Evolutionary conservation across 2,329 filamentous ascomycete genomes (phyloP), one percentile per base, ranked within the genome.

Genomic region (Penicillium verrucosum): DNA sequence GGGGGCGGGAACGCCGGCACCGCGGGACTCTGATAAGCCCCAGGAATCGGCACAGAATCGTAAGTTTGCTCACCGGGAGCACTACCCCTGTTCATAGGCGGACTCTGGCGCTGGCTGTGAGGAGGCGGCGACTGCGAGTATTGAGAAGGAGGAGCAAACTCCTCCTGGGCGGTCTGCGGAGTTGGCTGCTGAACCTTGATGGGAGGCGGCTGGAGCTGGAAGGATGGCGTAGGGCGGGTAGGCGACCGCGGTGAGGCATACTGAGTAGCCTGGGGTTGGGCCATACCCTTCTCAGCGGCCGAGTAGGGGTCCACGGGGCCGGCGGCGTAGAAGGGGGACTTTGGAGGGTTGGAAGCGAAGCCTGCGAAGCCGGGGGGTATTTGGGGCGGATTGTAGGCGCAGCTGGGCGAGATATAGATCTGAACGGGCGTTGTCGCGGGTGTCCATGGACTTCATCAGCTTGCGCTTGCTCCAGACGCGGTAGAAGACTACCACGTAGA

Each of bases 401-500:
- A 92, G 85, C 73, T 91, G 89, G 53, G 89, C 92, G 61, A 97
- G 90, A 80, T 97, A 97, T 62, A 99, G 85, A 73, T 97, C 92
- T 60, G 90, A 93, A 61, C 94, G 89, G 63, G 94, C 94, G 71
- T 90, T 89, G 81, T 99, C 94, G 68, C 94, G 91, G 72, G 89
- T 81, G 73, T 96, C 89, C 94, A 99, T 99, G 61, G 92, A 92
- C 83, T 97, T 97, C 77, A 89, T 87, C 61, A 99, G 89, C 73
- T 89, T 89, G 74, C 91, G 89, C 84, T 97, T 99, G 65, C 89
- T 92, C 85, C 92, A 96, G 83, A 96, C 95, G 67, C 94, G 89
- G 82, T 96, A 97, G 81, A 97, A 97, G 73, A 97, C 87, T 71
- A 97, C 84, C 70, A 85, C 91, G 82, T 99, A 99, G 69, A 99